phyloP scores from a whole-genome alignment of 768 basidiomycete species.

The Trametes cingulata region DNA sequence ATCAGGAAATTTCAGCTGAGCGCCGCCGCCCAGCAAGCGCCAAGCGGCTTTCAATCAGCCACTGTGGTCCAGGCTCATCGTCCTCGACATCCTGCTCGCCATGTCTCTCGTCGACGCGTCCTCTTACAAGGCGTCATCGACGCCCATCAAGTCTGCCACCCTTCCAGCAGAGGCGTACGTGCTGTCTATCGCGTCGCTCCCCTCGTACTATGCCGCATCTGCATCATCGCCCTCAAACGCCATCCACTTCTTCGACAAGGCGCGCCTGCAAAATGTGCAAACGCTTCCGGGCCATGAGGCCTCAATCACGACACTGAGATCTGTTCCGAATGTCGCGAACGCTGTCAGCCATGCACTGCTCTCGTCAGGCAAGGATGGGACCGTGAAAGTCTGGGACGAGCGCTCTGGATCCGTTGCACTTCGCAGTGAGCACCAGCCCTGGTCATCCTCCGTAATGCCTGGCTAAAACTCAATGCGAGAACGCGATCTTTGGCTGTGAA shows the following conservation, averaged over 20 bases:
- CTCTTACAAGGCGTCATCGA: constrained; percentile 24
- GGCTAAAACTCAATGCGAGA: constrained; percentile 33
- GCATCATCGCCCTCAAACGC: constrained; percentile 62
- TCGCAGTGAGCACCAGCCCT: constrained; percentile 51
- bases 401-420: constrained; percentile 52
- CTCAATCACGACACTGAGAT: constrained; percentile 57
- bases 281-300: constrained; percentile 58
- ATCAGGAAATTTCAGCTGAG: constrained; percentile 9
- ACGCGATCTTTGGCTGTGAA: constrained; percentile 9
- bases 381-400: constrained; percentile 75
- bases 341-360: constrained; percentile 48
- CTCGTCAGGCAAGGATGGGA: constrained; percentile 71
- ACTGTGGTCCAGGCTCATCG: constrained; percentile 6
- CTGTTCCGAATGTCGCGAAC: constrained; percentile 44
- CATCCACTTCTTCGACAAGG: constrained; percentile 68
- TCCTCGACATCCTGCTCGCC: neutral
- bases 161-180: constrained; percentile 56
- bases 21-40: neutral
- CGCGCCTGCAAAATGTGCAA: constrained; percentile 46
- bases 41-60: neutral
- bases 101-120: constrained; percentile 38
- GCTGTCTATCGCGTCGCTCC: constrained; percentile 53
- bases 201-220: constrained; percentile 56
- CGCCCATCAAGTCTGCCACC: constrained; percentile 34
- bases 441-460: constrained; percentile 6